Base-by-base conservation (phyloP, 306 rosid species). In the Betula pendula region DNA sequence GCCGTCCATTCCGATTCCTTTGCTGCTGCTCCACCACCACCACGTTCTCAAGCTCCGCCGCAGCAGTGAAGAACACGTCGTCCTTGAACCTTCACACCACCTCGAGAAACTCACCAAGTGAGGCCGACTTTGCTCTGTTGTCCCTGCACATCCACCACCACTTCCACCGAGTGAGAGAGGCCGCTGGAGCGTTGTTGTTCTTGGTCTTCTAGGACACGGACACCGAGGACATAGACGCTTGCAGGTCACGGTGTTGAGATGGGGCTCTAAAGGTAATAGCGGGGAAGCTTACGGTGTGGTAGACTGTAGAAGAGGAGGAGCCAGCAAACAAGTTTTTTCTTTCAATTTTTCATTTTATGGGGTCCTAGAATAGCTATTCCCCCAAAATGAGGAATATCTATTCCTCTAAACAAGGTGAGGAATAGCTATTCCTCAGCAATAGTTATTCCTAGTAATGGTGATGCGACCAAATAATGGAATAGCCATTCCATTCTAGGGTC, bases 141-240 rank as follows among this genome's bases (percentile, higher is more conserved):
- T 92, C 99, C 12, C 85, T 59, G 74, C 98, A 94, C 13, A 92
- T 83, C 77, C 87, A 82, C 99, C 99, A 95, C 97, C 97, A 95
- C 86, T 89, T 80, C 71, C 92, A 72, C 55, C 94, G 22, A 35
- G 89, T 96, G 51, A 87, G 86, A 56, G 60, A 90, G n/a, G 56
- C 71, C 6, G 77, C 68, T 14, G 81, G 52, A 10, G 69, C 63
- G 42, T 59, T 12, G 67, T 20, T 19, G 55, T 31, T 85, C 60
- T 74, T 74, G 8, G 86, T 60, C 78, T 80, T 80, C 58, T 88
- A 52, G 0, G 90, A 68, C 2, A 56, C 59, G 11, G 29, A 35
- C 11, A 31, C 55, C 69, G 73, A 7, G 33, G n/a, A 66, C 2
- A 48, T 74, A 62, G 50, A 71, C 62, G 80, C 68, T 48, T 79